Evolutionary conservation across 177 flowering plant species (phyloP), one percentile per base, ranked within the genome.

Genomic region (Telopea speciosissima): DNA sequence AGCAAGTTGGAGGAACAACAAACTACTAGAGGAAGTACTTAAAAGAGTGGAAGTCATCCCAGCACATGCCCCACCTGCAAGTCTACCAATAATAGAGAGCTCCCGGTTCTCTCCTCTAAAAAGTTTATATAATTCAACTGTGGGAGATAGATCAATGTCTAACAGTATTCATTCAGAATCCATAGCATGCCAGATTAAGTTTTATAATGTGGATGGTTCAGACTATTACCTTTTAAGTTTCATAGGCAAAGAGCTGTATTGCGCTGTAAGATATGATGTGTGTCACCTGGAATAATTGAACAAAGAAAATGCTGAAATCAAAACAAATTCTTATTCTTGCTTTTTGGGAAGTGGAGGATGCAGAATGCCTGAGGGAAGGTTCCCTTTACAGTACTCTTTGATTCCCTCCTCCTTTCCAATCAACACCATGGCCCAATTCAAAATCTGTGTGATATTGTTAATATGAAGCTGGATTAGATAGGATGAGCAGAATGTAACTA

Each of bases 31-130:
- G 16, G 24, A 17, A 24, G 31, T 40, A 81, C 95, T 84, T 82
- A 95, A 97, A 76, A 95, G 84, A 81, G 99, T 95, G 58, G 97
- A 91, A 56, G 99, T 91, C 99, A 95, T 95, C 87, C 97, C 97
- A 77, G 97, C 97, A 88, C 93, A 95, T 77, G 98, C 99, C 76
- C 97, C 99, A n/a, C 97, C 98, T 23, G 89, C 90, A 79, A 95
- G 87, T 81, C 99, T 90, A 72, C 99, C 99, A 79, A 89, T 49
- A 63, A 92, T 85, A 74, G 99, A 89, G 69, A 95, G 93, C 75
- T 95, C 85, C 24, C 85, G 91, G 78, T 90, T 93, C 65, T 80
- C 73, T 63, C 92, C 91, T 59, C 67, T 85, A 70, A 94, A 85
- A 56, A 92, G 80, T 86, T 92, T 94, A 93, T 92, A 71, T 23